Conservation (phyloP, 2,329 filamentous ascomycete species). For the Taxawa tesnikishii region DNA sequence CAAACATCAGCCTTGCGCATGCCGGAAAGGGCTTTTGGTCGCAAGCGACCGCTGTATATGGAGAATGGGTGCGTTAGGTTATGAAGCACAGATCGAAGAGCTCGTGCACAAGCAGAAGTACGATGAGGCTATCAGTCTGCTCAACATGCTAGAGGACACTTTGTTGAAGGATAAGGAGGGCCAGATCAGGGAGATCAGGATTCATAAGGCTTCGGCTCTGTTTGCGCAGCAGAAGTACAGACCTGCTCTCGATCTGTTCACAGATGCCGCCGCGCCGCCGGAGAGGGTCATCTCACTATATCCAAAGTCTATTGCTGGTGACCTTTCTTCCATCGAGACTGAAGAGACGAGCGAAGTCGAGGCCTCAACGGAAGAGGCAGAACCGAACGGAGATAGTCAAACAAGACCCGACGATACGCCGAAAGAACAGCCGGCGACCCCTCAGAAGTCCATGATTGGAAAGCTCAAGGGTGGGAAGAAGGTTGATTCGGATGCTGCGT, state of each 20-base stretch:
- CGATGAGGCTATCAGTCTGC: slow-evolving; percentile 83
- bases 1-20: slow-evolving; percentile 87
- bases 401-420: slow-evolving; percentile 13
- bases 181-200: slow-evolving; percentile 74
- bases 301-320: slow-evolving; percentile 71
- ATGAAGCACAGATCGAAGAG: slow-evolving; percentile 78
- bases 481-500: slow-evolving; percentile 38
- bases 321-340: slow-evolving; percentile 53
- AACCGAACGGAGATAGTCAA: slow-evolving; percentile 18
- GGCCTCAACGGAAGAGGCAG: slow-evolving; percentile 30
- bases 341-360: slow-evolving; percentile 27
- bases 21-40: slow-evolving; percentile 93
- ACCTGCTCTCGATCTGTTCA: slow-evolving; percentile 81
- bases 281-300: slow-evolving; percentile 79
- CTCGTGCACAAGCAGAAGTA: slow-evolving; percentile 62
- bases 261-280: slow-evolving; percentile 78
- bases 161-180: slow-evolving; percentile 71
- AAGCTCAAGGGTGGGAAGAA: slow-evolving; percentile 33
- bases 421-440: slow-evolving; percentile 20
- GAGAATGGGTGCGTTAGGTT: slow-evolving; percentile 90
- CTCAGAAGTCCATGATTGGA: slow-evolving; percentile 33
- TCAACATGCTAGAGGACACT: slow-evolving; percentile 86
- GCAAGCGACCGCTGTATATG: slow-evolving; percentile 84
- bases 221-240: slow-evolving; percentile 76
- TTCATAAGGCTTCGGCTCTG: slow-evolving; percentile 75